A percentile compares a stretch with the other conserved stretches of the same genome.
Conservation (phyloP, 257 asterid species). For the Salvia splendens region DNA sequence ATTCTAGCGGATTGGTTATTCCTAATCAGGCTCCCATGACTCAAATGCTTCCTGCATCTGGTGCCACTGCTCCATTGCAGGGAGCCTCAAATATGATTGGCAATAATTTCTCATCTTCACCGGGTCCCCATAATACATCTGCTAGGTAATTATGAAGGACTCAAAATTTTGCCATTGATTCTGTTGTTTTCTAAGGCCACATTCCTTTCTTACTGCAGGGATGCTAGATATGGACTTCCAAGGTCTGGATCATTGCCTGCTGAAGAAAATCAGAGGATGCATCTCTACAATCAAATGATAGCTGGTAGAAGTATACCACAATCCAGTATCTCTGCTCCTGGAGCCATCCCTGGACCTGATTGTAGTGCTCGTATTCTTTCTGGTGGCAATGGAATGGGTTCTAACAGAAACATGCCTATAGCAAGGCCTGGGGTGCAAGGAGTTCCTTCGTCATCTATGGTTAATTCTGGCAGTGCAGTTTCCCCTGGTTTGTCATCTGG, state of each 20-base stretch:
- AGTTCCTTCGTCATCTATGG: conserved; percentile 60
- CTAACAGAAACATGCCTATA: conserved; percentile 65
- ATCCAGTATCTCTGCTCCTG: conserved; percentile 58
- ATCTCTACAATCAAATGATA: conserved; percentile 63
- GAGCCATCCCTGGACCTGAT: conserved; percentile 62
- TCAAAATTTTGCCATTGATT: conserved; percentile 13
- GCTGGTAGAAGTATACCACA: conserved; percentile 67
- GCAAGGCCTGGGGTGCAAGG: conserved; percentile 81
- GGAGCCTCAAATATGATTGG: conserved; percentile 67
- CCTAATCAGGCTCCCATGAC: conserved; percentile 54
- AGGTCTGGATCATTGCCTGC: conserved; percentile 62
- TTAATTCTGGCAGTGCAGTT: conserved; percentile 63
- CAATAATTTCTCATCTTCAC: conserved; percentile 58
- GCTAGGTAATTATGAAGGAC: conserved; percentile 56
- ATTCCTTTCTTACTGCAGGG: conserved; percentile 48
- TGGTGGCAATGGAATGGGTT: conserved; percentile 64
- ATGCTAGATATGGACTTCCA: conserved; percentile 64
- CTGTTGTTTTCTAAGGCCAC: conserved; percentile 1
- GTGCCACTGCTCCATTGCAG: conserved; percentile 55
- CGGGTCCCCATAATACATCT: conserved; percentile 60
- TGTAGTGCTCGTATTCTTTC: conserved; percentile 68
- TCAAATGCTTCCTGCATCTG: conserved; percentile 54
- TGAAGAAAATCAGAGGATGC: conserved; percentile 88
- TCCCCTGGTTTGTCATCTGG: conserved; percentile 67
- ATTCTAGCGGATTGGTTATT: conserved; percentile 52